Evolutionary conservation across 345 rosid species (phyloP), one percentile per base, ranked within the genome.

Genomic region (Boechera retrofracta): DNA sequence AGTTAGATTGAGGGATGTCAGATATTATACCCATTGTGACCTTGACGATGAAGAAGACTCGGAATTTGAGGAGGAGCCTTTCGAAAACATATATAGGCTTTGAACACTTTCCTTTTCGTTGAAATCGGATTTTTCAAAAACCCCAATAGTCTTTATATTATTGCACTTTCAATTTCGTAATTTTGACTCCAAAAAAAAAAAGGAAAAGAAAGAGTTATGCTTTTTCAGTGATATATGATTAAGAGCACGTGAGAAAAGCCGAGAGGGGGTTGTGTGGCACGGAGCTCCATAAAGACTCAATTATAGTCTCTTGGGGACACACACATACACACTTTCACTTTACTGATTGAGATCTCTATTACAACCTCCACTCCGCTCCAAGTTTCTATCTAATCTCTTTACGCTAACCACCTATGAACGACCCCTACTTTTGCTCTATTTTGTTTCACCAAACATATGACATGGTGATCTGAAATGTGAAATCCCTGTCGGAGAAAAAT

Each of bases 221-320:
- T 57, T 69, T 69, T 54, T 15, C 6, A 36, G 31, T 48, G 67
- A 58, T 68, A 21, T 52, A 70, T 76, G 79, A 52, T 32, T 69
- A 48, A 53, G 45, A 53, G 69, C 79, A 76, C 75, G 80, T 76
- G 80, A 69, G 64, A 76, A 76, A 69, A 69, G 48, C 26, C 26
- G 31, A 64, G 67, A 45, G 44, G 29, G 31, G 53, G 8, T 28
- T 59, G 45, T 33, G 28, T 57, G 80, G 79, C 89, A 84, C 89
- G 84, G 87, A 79, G 83, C 85, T 86, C 87, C 21, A 79, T 76
- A 82, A 86, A 77, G 76, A 49, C 51, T 57, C 86, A 80, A 86
- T 80, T 59, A 83, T 86, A 69, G 39, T 69, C n/a, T 41, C 10
- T 42, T 75, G 64, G 82, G 77, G 73, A 53, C 65, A 52, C 70